Percentiles rank a stretch among this genome's conserved stretches.
Conservation (phyloP, 441 rosid genomes). For the Hypseocharis bilobata region DNA sequence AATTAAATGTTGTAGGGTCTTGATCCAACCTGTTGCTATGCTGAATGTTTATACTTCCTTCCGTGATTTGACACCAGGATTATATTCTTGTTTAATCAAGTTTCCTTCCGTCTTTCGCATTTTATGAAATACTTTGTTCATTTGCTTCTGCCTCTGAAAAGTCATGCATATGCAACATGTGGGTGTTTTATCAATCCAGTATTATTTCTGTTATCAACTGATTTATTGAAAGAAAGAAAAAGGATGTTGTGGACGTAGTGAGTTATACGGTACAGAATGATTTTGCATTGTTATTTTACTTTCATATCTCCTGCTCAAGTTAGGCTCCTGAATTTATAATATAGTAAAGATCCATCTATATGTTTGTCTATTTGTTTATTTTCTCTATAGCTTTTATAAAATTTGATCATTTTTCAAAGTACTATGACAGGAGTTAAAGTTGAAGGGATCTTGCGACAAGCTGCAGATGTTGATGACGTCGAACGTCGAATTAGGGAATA, state of each 20-base stretch:
- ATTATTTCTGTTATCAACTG: too few relatives aligned
- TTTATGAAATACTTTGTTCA: not conserved
- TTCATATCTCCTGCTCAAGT: not conserved
- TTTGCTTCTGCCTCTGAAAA: not conserved
- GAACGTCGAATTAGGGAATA: conserved; percentile 79
- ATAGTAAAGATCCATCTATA: not conserved
- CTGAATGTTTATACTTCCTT: conserved; percentile 3
- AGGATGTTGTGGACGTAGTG: not conserved
- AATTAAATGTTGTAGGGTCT: not conserved
- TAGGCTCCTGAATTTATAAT: not conserved
- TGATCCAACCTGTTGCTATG: conserved; percentile 16
- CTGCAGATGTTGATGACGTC: conserved; percentile 97
- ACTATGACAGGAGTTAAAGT: conserved; percentile 57
- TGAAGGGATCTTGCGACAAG: conserved; percentile 96
- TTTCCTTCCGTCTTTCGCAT: not conserved
- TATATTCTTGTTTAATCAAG: not conserved
- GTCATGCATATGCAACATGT: not conserved
- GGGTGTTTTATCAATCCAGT: not conserved
- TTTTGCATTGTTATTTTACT: not conserved
- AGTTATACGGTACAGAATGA: too few relatives aligned
- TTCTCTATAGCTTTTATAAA: not conserved
- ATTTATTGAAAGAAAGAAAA: not conserved
- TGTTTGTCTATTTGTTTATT: not conserved
- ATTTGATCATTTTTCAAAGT: conserved; percentile 26
- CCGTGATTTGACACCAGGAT: not conserved